Conservation (phyloP, 176 grass and related monocot species). For the Chrysopogon serrulatus region DNA sequence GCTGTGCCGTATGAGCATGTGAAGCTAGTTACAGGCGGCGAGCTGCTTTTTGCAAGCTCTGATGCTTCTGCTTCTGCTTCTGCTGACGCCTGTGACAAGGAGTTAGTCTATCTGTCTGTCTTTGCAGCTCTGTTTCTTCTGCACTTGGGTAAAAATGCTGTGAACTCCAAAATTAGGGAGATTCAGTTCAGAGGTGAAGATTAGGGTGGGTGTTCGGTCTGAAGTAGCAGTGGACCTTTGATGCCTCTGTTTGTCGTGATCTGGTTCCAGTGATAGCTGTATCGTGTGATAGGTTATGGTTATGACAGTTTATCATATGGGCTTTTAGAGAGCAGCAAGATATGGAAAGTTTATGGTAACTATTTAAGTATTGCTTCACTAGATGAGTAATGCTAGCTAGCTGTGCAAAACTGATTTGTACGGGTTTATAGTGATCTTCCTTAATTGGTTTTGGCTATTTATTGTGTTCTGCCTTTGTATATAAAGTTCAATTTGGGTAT, state of each 20-base stretch:
- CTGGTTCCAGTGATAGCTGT: not conserved
- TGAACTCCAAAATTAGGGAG: not conserved
- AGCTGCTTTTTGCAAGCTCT: not conserved
- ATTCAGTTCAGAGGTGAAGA: not conserved
- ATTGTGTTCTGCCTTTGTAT: slow-evolving; percentile 6
- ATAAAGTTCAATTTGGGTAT: slow-evolving; percentile 6
- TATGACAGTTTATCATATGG: not conserved
- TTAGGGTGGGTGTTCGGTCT: not conserved
- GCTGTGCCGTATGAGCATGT: not conserved
- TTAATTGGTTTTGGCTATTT: not conserved
- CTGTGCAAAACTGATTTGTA: not conserved
- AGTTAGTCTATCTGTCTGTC: not conserved
- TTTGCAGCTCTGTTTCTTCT: slow-evolving; percentile 3
- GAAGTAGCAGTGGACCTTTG: not conserved
- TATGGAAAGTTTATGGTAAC: not conserved
- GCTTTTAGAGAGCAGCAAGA: not conserved
- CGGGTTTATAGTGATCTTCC: not conserved
- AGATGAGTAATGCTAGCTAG: not conserved
- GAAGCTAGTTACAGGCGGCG: not conserved
- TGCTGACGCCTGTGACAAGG: too few relatives aligned
- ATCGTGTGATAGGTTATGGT: not conserved
- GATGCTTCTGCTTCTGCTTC: not conserved
- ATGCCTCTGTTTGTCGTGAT: not conserved
- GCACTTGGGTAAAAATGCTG: not conserved
- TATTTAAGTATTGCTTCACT: not conserved